These are phyloP conservation scores for Sicyos edulis DNA, from an alignment of 306 rosid genomes.

Conservation along the genomic window DNA sequence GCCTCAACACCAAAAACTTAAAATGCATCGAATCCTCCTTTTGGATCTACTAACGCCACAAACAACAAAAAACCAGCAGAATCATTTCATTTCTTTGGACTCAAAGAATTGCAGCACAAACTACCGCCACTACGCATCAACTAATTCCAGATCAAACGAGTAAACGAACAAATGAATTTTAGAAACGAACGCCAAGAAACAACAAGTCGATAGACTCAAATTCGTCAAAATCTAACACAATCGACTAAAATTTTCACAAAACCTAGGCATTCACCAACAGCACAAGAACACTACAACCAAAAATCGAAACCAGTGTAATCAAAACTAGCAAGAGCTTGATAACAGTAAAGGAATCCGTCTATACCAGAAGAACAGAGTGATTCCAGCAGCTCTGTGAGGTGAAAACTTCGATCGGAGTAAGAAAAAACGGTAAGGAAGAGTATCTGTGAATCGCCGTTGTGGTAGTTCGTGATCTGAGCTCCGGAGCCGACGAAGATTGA, in stretches of 20 bases:
- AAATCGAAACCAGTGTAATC: not conserved
- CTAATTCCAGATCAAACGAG: not conserved
- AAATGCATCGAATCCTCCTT: not conserved
- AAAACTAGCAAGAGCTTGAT: not conserved
- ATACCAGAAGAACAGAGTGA: slow-evolving; percentile 13
- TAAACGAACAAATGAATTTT: not conserved
- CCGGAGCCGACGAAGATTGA: slow-evolving; percentile 24
- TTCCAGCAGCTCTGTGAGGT: not conserved
- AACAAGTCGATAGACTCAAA: not conserved
- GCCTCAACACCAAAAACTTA: not conserved
- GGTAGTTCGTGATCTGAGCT: slow-evolving; percentile 21
- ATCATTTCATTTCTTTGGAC: not conserved
- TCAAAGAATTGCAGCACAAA: not conserved
- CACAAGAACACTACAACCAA: not conserved
- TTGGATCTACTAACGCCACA: not conserved
- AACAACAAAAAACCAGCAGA: not conserved
- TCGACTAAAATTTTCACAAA: slow-evolving; percentile 2
- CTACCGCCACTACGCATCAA: not conserved
- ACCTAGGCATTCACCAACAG: slow-evolving; percentile 4
- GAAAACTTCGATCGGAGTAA: not conserved
- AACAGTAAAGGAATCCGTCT: slow-evolving; percentile 7
- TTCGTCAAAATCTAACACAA: not conserved
- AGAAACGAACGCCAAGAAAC: not conserved
- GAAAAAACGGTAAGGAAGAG: not conserved
- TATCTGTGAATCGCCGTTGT: not conserved